These are phyloP conservation scores for Artemisia argyi DNA, from an alignment of 129 eudicot genomes.

Conservation along the genomic window DNA sequence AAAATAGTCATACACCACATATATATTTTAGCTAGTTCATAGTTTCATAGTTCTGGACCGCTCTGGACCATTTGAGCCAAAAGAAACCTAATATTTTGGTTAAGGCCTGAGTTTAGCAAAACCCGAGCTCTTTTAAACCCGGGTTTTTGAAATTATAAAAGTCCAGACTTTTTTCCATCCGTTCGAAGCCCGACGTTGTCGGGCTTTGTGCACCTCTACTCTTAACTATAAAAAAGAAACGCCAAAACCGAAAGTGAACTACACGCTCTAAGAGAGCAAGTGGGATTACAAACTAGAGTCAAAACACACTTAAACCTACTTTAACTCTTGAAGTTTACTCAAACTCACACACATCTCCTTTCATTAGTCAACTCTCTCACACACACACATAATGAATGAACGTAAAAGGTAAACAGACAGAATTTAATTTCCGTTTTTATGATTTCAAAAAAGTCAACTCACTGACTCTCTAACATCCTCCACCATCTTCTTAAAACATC, in stretches of 20 bases:
- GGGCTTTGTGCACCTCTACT: no score
- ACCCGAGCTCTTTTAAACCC: no score
- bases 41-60: no score
- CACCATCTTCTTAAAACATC: constrained; percentile 27
- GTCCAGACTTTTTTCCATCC: no score
- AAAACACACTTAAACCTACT: constrained; percentile 4
- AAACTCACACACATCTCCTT: constrained; percentile 6
- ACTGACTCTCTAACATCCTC: constrained; percentile 41
- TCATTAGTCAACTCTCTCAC: constrained; percentile 39
- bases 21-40: no score
- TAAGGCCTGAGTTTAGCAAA: no score
- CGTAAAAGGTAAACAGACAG: constrained; percentile 25
- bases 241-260: not conserved
- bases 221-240: no score
- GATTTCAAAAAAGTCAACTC: constrained; percentile 82
- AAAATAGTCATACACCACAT: not conserved
- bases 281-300: constrained; percentile 1
- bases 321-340: constrained; percentile 9
- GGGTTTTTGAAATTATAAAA: no score
- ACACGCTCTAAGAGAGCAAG: constrained; percentile 14
- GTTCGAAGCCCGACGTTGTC: no score
- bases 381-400: constrained; percentile 20
- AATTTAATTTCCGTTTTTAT: constrained; percentile 47
- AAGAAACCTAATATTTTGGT: no score
- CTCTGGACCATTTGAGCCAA: no score